Base-by-base conservation (phyloP, 73 alveolate genomes). In the Halteria grandinella region DNA sequence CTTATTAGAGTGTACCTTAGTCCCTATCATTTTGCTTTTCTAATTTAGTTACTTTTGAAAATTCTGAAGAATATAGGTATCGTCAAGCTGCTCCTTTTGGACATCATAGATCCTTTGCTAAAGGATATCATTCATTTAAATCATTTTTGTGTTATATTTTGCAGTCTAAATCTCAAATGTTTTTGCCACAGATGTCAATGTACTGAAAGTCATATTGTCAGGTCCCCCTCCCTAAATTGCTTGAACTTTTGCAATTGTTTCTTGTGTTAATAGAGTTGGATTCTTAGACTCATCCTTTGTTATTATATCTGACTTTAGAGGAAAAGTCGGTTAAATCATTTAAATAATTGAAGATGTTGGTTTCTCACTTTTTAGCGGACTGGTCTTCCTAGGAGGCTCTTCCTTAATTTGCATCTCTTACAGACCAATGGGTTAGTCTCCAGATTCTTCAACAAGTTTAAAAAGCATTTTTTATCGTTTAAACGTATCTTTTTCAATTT, bases 401-500 rank as follows among this genome's bases (percentile, higher is more conserved):
- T 8, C 48, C 43, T 11, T 40, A 1, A 18, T 18, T 23, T 44
- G 53, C 51, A n/a, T 28, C 47, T 60, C 58, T 60, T 60, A 40
- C 43, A 40, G 34, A 60, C 43, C 5, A 66, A 43, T 23, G 66
- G 49, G 25, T 66, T 52, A 21, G 18, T 66, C 80, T 47, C 45
- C 47, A 11, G 69, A 5, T 23, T 47, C 14, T 8, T 66, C 66
- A 44, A 66, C 15, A 5, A 66, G 41, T 3, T 41, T 1, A 45
- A 66, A 66, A 5, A 66, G 80, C 80, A 66, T 66, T 25, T 66
- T 66, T 44, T 66, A 27, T 25, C 80, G 27, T 31, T 66, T 66
- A 27, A 66, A 66, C 12, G 66, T 52, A 47, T 66, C 51, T 66
- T 41, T 27, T 25, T 66, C 80, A 20, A 6, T 23, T 1, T 63